Conservation (phyloP, 345 rosid species). For the Rhodamnia argentea region DNA sequence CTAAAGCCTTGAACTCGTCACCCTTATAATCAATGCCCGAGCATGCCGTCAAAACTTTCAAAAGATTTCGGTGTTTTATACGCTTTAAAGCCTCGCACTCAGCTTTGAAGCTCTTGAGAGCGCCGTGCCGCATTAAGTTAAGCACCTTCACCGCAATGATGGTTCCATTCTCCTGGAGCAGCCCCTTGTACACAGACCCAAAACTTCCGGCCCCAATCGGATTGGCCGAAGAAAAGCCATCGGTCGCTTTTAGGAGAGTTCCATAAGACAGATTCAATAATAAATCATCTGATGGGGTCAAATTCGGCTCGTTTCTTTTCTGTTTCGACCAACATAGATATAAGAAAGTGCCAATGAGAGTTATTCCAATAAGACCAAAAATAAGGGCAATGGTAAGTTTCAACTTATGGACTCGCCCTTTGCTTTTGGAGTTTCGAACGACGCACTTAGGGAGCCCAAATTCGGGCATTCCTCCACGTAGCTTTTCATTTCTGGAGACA, state of each 20-base stretch:
- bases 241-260: not conserved
- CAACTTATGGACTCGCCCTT: not conserved
- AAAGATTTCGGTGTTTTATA: not conserved
- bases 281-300: too few relatives aligned
- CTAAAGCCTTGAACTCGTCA: not conserved
- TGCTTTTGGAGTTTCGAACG: not conserved
- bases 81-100: not conserved
- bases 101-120: not conserved
- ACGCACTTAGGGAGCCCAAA: not conserved
- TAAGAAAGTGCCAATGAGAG: not conserved
- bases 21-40: not conserved
- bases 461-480: not conserved
- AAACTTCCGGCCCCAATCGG: not conserved
- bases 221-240: not conserved
- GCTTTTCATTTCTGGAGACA: not conserved
- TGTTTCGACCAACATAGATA: not conserved
- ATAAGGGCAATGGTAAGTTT: not conserved
- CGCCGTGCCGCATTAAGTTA: not conserved
- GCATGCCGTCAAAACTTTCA: not conserved
- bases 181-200: not conserved
- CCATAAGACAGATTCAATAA: not conserved
- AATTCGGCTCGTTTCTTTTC: not conserved
- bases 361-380: not conserved
- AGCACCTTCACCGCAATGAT: not conserved
- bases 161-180: not conserved